Evolutionary conservation across 306 rosid genomes (phyloP), one percentile per base, ranked within the genome.

Genomic region (Pyrus bretschneideri): DNA sequence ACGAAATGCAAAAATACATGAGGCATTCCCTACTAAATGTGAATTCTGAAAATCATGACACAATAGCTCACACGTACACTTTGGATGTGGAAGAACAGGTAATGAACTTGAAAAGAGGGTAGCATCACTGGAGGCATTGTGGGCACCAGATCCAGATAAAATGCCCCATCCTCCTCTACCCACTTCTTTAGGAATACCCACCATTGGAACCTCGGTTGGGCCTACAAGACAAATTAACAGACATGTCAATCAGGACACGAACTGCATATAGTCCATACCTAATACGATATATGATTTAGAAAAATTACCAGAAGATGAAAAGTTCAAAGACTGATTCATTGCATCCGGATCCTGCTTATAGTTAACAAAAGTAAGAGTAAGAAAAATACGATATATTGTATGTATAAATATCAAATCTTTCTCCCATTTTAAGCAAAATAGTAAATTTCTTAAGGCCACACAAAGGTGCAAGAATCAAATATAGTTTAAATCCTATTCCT

Each of bases 71-170:
- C 61, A 57, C 89, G 38, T 90, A 92, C 97, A 74, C 76, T 88
- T 87, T 68, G 86, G 86, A 80, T 90, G 96, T 6, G 88, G 90
- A 87, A 92, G 87, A 77, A 87, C 97, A 65, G 96, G 96, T 67
- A 92, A 82, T 27, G 97, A 92, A 82, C 91, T 85, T 23, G 97
- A 90, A 81, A 92, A 92, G 45, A 92, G 91, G 74, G 88, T 87
- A 71, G 92, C 91, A 85, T 92, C 96, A 30, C 82, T 82, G 54
- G 96, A 92, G 73, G 89, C 84, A 70, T 79, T 88, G 83, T 74
- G 86, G 45, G 82, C 51, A 78, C 83, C 82, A 69, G 89, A 81
- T 75, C 91, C 92, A 63, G 93, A 81, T 69, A 83, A 74, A 80
- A 79, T 60, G 44, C 78, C 86, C 90, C 91, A 86, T 0, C 85